Conservation (phyloP, 2,329 filamentous ascomycete species). For the Aquanectria penicillioides region DNA sequence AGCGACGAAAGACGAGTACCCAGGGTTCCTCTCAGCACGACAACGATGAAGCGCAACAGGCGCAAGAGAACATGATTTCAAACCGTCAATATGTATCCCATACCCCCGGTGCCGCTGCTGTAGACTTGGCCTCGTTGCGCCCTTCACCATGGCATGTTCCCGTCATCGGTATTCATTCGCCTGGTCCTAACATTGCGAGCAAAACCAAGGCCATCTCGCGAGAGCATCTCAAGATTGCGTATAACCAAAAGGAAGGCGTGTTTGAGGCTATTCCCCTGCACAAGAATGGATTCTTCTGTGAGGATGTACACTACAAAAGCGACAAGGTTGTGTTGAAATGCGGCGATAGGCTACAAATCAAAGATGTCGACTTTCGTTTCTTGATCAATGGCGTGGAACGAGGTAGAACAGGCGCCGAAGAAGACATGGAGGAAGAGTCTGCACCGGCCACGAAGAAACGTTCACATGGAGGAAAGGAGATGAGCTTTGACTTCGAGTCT, state of each 20-base stretch:
- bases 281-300: slow-evolving; percentile 75
- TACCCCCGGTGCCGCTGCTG: slow-evolving; percentile 66
- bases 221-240: slow-evolving; percentile 77
- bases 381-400: slow-evolving; percentile 71
- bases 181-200: slow-evolving; percentile 66
- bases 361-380: slow-evolving; percentile 75
- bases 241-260: slow-evolving; percentile 68
- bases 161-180: slow-evolving; percentile 78
- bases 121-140: slow-evolving; percentile 68
- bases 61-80: slow-evolving; percentile 59
- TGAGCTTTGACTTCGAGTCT: slow-evolving; percentile 79
- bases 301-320: slow-evolving; percentile 67
- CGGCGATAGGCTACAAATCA: slow-evolving; percentile 76
- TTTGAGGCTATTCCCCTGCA: slow-evolving; percentile 73
- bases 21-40: slow-evolving; percentile 55
- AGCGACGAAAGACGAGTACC: slow-evolving; percentile 58
- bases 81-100: slow-evolving; percentile 70
- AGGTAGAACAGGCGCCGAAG: slow-evolving; percentile 68
- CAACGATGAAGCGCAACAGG: slow-evolving; percentile 50
- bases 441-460: slow-evolving; percentile 55
- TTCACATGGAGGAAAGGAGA: slow-evolving; percentile 70
- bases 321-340: slow-evolving; percentile 68
- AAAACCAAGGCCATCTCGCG: slow-evolving; percentile 79
- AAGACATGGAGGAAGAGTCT: slow-evolving; percentile 58
- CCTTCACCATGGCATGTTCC: slow-evolving; percentile 71